These are phyloP conservation scores for Jamesozyma rosinii DNA, from an alignment of 805 yeast species.

Conservation along the genomic window DNA sequence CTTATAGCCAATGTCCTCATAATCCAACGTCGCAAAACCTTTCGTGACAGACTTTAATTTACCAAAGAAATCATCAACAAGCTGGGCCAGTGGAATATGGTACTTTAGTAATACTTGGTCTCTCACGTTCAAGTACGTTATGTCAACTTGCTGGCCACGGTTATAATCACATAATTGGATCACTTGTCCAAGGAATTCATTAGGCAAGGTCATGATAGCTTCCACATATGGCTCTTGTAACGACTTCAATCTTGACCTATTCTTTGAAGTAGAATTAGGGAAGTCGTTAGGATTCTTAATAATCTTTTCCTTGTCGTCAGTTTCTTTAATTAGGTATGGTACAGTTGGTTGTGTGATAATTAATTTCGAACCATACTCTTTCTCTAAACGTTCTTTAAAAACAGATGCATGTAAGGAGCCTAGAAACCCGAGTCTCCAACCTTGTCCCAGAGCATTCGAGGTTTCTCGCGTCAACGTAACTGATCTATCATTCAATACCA, in stretches of 20 bases:
- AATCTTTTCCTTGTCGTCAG: constrained; percentile 52
- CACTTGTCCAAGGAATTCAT: constrained; percentile 78
- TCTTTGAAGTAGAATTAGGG: constrained; percentile 44
- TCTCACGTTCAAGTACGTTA: constrained; percentile 57
- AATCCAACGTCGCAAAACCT: constrained; percentile 91
- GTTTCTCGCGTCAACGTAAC: constrained; percentile 85
- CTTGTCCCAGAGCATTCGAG: constrained; percentile 90
- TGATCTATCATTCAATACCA: constrained; percentile 85
- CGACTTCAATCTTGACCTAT: constrained; percentile 33
- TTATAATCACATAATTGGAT: constrained; percentile 78
- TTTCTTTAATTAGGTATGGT: constrained; percentile 70
- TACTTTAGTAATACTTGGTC: constrained; percentile 79
- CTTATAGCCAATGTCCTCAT: constrained; percentile 85
- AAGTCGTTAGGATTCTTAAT: constrained; percentile 90
- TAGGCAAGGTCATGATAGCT: constrained; percentile 84
- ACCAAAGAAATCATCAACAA: constrained; percentile 94
- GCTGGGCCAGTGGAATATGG: constrained; percentile 74
- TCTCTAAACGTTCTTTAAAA: constrained; percentile 81
- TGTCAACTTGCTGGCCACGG: constrained; percentile 73
- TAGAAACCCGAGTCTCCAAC: constrained; percentile 92
- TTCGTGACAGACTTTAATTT: constrained; percentile 79
- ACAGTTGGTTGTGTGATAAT: constrained; percentile 94
- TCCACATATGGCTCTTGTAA: constrained; percentile 81
- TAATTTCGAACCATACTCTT: constrained; percentile 87
- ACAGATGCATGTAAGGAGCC: constrained; percentile 95